phyloP scores from a whole-genome alignment of 2,329 filamentous ascomycete genomes.

The Alternaria burnsii region DNA sequence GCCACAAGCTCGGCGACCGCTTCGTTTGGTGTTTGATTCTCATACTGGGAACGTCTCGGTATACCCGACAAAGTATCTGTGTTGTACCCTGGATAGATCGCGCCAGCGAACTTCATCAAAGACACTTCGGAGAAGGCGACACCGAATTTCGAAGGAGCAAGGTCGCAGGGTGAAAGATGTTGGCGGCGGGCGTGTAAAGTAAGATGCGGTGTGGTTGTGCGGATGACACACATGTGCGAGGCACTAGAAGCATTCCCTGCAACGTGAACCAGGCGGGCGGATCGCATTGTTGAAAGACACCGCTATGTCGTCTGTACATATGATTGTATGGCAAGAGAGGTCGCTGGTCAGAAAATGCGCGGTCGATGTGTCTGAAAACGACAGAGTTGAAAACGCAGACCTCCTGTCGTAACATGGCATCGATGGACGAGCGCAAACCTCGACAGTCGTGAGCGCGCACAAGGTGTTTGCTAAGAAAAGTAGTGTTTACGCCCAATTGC shows the following conservation, averaged over 20 bases:
- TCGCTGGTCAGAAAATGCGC: not conserved
- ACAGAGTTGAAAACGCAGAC: too few species aligned
- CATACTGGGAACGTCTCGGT: not conserved
- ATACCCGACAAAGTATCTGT: not conserved
- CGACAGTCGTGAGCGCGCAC: too few species aligned
- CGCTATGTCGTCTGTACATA: not conserved
- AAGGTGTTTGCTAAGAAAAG: too few species aligned
- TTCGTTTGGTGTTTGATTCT: not conserved
- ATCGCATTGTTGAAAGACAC: not conserved
- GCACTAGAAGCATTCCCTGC: slow-evolving; percentile 3
- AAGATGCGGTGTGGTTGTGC: slow-evolving; percentile 5
- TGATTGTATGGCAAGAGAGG: not conserved
- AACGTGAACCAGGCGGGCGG: slow-evolving; percentile 9
- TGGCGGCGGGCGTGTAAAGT: not conserved
- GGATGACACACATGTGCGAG: slow-evolving; percentile 7
- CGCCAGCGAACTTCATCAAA: not conserved
- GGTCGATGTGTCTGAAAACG: not conserved
- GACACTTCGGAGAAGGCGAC: not conserved
- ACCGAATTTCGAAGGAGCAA: not conserved
- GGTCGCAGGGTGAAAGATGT: not conserved
- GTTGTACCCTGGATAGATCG: not conserved
- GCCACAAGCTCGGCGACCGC: not conserved
- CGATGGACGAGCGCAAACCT: too few species aligned
- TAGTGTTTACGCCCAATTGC: not conserved
- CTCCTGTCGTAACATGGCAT: too few species aligned